Base-by-base conservation (phyloP, 345 rosid species). In the Lenwebbia sp. region DNA sequence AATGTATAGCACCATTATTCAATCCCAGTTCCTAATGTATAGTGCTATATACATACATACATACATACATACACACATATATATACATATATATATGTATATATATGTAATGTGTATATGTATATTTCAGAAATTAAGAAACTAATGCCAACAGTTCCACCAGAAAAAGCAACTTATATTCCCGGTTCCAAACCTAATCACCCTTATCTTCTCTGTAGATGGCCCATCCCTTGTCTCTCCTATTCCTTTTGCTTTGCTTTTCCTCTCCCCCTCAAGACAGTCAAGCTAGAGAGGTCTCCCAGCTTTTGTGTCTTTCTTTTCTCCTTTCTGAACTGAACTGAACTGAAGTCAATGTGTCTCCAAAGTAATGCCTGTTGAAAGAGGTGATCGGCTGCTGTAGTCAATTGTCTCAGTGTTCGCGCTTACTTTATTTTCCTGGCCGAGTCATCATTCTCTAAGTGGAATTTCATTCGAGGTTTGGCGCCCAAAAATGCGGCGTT, bases 401-500 rank as follows among this genome's bases (percentile, higher is more conserved):
- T 70, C 10, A 19, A 19, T 5, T 70, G 78, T 37, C 47, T 70
- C 8, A 70, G 4, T 10, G 78, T 33, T 37, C 4, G 22, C 41
- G 78, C 47, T 22, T 22, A 13, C 47, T 37, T 70, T 21, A 17
- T 37, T 22, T 37, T 33, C 78, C 47, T 37, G 78, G 78, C 78
- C 2, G 47, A 70, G 78, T 8, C 78, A 37, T 70, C 78, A 10
- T 37, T 37, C 47, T 86, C 86, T 91, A 90, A 88, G 91, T 83
- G 88, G 49, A 89, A 86, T 90, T 89, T 86, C 91, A 94, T 50
- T 95, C 96, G 83, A 92, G 94, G 85, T 92, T 90, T n/a, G 98
- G 95, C 53, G 89, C 91, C 96, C 95, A 95, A 83, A 93, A 88
- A 84, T 92, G 52, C 95, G n/a, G 90, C 92, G 25, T 90, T 75